Evolutionary conservation across 345 rosid species (phyloP).

Genomic region (Corchorus olitorius): DNA sequence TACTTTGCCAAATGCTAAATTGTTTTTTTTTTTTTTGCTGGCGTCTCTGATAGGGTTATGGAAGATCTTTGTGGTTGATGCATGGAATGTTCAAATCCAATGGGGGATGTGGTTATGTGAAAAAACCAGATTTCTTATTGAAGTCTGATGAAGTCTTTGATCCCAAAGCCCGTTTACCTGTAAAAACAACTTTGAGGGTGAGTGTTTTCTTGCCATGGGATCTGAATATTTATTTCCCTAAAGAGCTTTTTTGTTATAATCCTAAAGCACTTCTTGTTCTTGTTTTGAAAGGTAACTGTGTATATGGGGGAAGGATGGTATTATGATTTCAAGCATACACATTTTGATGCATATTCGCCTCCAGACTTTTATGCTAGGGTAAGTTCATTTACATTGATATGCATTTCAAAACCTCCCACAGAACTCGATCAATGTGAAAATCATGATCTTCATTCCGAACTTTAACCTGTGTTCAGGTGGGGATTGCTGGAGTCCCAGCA

Average conservation of each 20-base stretch:
- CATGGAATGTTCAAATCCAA: conserved; percentile 93
- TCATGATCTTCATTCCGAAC: background rate
- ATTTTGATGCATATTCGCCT: conserved; percentile 48
- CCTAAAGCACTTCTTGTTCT: background rate
- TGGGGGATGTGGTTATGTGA: conserved; percentile 90
- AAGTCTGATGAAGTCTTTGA: conserved; percentile 58
- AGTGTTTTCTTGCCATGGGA: conserved; percentile 20
- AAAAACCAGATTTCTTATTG: conserved; percentile 74
- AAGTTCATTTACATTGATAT: conserved; percentile 21
- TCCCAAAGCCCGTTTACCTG: conserved; percentile 51
- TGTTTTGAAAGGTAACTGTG: conserved; percentile 57
- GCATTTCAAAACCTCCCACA: background rate
- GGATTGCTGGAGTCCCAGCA: conserved; percentile 84
- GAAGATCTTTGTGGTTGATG: conserved; percentile 89
- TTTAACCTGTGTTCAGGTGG: conserved; percentile 48
- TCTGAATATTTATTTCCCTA: background rate
- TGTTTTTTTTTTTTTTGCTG: conserved; percentile 3
- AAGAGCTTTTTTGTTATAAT: background rate
- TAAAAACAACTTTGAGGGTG: conserved; percentile 71
- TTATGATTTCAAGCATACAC: conserved; percentile 66
- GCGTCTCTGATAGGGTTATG: conserved; percentile 55
- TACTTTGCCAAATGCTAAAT: conserved; percentile 9
- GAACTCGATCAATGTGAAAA: background rate
- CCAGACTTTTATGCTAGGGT: conserved; percentile 78
- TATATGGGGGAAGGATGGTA: conserved; percentile 97